Percentiles rank a stretch among this genome's conserved stretches.
phyloP scores from a whole-genome alignment of 2,329 filamentous ascomycete species.

The Diaporthe sp. region DNA sequence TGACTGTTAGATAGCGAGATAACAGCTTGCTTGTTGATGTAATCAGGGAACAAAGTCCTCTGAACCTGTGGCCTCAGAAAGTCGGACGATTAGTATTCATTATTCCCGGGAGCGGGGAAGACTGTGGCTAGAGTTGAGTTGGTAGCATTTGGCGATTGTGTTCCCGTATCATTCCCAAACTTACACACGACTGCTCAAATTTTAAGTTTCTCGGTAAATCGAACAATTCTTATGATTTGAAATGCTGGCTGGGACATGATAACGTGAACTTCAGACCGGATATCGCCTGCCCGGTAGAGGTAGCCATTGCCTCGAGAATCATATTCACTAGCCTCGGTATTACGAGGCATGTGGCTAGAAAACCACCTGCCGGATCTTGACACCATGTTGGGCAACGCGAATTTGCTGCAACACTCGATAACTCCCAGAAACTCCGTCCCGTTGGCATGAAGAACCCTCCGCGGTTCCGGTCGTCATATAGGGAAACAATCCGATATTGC shows the following conservation, averaged over 20 bases:
- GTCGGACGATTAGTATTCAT: not conserved
- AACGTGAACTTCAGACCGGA: not conserved
- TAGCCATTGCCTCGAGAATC: no score
- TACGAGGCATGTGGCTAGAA: no score
- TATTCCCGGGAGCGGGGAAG: not conserved
- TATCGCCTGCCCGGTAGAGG: no score
- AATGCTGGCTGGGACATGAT: not conserved
- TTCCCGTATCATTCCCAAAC: no score
- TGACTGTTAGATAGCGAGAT: not conserved
- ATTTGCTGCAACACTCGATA: not conserved
- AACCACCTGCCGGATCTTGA: not conserved
- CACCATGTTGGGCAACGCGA: not conserved
- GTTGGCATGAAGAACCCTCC: not conserved
- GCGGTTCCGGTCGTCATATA: constrained; percentile 19
- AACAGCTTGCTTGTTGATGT: not conserved
- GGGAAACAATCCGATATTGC: constrained; percentile 37
- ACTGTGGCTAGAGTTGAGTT: not conserved
- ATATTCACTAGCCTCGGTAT: not conserved
- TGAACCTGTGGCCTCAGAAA: not conserved
- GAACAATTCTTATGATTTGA: not conserved
- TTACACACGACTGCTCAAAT: not conserved
- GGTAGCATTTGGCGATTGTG: not conserved
- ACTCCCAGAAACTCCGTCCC: not conserved
- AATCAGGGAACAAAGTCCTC: not conserved
- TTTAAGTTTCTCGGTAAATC: not conserved